Conservation (phyloP, 176 grass and related monocot genomes). For the Elaeis guineensis region DNA sequence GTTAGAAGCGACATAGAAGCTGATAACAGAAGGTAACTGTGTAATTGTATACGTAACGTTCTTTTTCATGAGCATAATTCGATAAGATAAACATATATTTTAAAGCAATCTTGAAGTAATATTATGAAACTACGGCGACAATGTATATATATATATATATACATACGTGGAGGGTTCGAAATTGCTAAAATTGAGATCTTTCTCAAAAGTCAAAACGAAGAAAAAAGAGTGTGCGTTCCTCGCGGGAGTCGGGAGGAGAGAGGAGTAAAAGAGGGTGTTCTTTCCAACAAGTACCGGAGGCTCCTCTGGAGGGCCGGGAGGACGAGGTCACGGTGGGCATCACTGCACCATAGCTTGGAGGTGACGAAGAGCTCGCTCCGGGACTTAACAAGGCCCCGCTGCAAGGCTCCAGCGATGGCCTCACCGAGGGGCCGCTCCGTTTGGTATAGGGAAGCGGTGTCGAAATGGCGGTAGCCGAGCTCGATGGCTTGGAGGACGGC, state of each 20-base stretch:
- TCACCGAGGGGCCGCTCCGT: slow-evolving; percentile 36
- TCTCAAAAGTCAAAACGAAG: too few relatives aligned
- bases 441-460: slow-evolving; percentile 34
- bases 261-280: too few relatives aligned
- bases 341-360: slow-evolving; percentile 56
- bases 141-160: too few relatives aligned
- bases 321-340: slow-evolving; percentile 41
- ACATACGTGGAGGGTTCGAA: too few relatives aligned
- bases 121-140: too few relatives aligned
- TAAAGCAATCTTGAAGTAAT: too few relatives aligned
- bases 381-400: slow-evolving; percentile 8
- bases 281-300: slow-evolving; percentile 25
- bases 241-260: too few relatives aligned
- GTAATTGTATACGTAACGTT: too few relatives aligned
- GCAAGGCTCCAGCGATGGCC: slow-evolving; percentile 27
- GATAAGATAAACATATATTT: too few relatives aligned
- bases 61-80: too few relatives aligned
- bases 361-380: slow-evolving; percentile 35
- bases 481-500: slow-evolving; percentile 31
- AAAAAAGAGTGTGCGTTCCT: not conserved
- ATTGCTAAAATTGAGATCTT: not conserved
- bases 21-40: too few relatives aligned
- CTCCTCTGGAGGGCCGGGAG: slow-evolving; percentile 43
- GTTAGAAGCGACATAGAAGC: too few relatives aligned
- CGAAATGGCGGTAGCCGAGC: slow-evolving; percentile 53